Conservation (phyloP, 345 rosid genomes). For the Pistacia vera region DNA sequence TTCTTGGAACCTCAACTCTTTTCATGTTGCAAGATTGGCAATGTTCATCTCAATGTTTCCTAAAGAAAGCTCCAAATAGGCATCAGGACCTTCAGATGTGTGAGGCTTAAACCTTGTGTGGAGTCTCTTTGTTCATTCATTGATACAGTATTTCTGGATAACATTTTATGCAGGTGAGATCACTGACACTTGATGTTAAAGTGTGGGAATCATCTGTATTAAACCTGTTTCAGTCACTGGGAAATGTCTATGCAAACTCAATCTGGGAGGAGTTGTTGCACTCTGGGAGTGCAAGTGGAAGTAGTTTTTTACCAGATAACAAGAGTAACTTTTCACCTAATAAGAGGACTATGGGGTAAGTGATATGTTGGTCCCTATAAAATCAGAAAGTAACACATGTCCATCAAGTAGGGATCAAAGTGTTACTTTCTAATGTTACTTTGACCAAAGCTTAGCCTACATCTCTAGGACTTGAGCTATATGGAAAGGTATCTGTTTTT, state of each 20-base stretch:
- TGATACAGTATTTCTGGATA: slow-evolving; percentile 9
- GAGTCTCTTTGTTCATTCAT: slow-evolving; percentile 5
- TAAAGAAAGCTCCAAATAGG: slow-evolving; percentile 3
- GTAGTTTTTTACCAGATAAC: slow-evolving; percentile 35
- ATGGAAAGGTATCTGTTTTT: slow-evolving; percentile 12
- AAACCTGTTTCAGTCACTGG: slow-evolving; percentile 73
- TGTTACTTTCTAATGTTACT: no score
- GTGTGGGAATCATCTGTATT: slow-evolving; percentile 84
- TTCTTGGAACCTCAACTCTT: slow-evolving; percentile 1
- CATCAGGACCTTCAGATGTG: neutral
- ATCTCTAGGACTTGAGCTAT: slow-evolving; percentile 7
- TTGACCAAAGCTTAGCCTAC: no score
- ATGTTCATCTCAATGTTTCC: neutral
- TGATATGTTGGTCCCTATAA: slow-evolving; percentile 13
- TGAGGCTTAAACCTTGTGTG: neutral
- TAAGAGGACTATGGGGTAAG: slow-evolving; percentile 49
- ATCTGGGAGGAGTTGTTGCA: slow-evolving; percentile 76
- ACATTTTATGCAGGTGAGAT: slow-evolving; percentile 61
- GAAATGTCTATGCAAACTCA: slow-evolving; percentile 68
- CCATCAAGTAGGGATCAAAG: no score
- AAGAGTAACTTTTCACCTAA: slow-evolving; percentile 32
- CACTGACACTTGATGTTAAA: slow-evolving; percentile 78
- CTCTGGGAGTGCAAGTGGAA: slow-evolving; percentile 21
- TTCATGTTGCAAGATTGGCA: neutral
- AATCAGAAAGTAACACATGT: no score